Evolutionary conservation across 2,329 filamentous ascomycete genomes (phyloP).

Genomic region (Colletotrichum higginsianum): DNA sequence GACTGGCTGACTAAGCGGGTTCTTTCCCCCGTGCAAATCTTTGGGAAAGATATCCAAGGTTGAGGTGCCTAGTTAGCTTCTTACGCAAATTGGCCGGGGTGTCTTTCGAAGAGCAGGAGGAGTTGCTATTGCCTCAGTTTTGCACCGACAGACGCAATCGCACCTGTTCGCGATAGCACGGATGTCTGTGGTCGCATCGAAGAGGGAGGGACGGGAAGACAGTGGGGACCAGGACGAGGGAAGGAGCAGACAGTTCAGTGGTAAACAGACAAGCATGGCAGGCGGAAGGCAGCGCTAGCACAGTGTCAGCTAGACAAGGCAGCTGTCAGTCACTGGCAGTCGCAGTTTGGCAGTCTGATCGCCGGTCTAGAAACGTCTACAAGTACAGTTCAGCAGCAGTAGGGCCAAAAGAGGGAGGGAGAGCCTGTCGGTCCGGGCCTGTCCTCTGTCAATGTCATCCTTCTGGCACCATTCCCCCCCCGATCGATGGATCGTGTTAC

Average conservation of each 20-base stretch:
- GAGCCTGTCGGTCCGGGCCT: constrained; percentile 1
- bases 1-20: background rate
- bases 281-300: constrained; percentile 21
- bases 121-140: background rate
- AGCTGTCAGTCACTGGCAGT: constrained; percentile 16
- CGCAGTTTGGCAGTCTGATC: constrained; percentile 13
- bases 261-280: background rate
- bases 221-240: constrained; percentile 15
- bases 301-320: constrained; percentile 30
- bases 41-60: background rate
- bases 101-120: background rate
- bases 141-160: background rate
- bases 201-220: constrained; percentile 37
- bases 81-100: background rate
- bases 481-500: constrained; percentile 3
- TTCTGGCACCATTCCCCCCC: constrained; percentile 6
- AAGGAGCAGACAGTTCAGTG: background rate
- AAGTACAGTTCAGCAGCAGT: background rate
- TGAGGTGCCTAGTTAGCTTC: no score
- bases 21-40: background rate
- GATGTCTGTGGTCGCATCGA: constrained; percentile 1
- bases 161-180: constrained; percentile 12
- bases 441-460: background rate
- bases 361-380: constrained; percentile 11
- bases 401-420: constrained; percentile 15